Base-by-base conservation (phyloP, 2,329 filamentous ascomycete genomes). In the Leptodontidium sp. region DNA sequence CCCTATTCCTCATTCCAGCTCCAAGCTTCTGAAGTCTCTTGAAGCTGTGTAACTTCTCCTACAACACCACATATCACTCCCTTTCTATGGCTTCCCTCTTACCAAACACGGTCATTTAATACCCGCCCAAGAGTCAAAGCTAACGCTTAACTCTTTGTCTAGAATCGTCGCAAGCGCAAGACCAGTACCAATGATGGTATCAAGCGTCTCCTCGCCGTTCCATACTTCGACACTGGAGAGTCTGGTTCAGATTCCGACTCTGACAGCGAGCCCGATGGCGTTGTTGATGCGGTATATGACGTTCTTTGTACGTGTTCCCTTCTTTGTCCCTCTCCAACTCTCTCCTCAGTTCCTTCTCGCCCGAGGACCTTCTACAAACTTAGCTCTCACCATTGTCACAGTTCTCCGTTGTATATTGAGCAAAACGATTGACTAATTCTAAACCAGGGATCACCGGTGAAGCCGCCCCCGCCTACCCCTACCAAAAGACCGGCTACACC, bases 211-310 rank as follows among this genome's bases (percentile, higher is more conserved):
- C 45, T 47, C n/a, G 2, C 14, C 9, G 4, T 17, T 21, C 45
- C 45, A 14, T 47, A 47, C 45, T 47, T 47, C 45, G 45, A 47
- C 45, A 17, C 2, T 47, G 45, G 8, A 47, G n/a, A 47, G n/a
- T 21, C n/a, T 35, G 29, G 1, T 35, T 32, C 24, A 6, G 52
- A 55, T 55, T 9, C 52, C 8, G 29, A 55, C 15, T 55, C 52
- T 15, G 52, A 55, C 15, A 55, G 26, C 15, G 52, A 55, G 29
- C 52, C 52, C 12, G 52, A 55, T 55, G 52, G 12, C 17, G 52
- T 55, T 35, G 52, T 55, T 15, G 52, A 55, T 35, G 52, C 52
- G 4, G 29, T 55, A 4, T 55, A 55, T n/a, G 52, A 55, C 14
- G 15, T 55, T n/a, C 14, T 55, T 11, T 55, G 52, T 35, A n/a